phyloP scores from a whole-genome alignment of 495 filamentous ascomycete species.

The Recurvomyces mirabilis region DNA sequence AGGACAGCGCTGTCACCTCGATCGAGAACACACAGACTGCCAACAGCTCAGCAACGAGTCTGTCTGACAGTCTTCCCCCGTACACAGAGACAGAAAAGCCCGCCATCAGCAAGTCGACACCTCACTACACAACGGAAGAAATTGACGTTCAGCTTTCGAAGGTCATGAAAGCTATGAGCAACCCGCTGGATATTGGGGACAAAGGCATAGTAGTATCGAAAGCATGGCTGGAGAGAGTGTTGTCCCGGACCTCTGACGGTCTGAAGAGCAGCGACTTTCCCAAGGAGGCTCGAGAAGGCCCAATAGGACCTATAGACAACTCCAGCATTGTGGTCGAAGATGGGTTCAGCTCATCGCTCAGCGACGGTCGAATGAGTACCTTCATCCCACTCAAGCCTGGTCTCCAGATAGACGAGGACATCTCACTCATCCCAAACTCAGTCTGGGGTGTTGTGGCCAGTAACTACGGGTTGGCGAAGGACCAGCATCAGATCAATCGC shows the following conservation, averaged over 20 bases:
- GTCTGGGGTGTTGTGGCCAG: slow-evolving; percentile 71
- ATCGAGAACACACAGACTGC: background rate
- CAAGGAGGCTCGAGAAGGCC: slow-evolving; percentile 51
- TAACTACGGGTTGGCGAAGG: slow-evolving; percentile 68
- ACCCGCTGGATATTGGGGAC: slow-evolving; percentile 52
- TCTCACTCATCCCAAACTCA: slow-evolving; percentile 61
- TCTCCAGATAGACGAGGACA: slow-evolving; percentile 53
- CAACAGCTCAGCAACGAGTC: slow-evolving; percentile 12
- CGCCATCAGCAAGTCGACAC: background rate
- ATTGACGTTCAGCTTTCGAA: slow-evolving; percentile 68
- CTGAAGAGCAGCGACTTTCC: slow-evolving; percentile 39
- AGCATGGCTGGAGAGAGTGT: slow-evolving; percentile 65
- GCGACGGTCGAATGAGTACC: slow-evolving; percentile 43
- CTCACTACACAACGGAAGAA: slow-evolving; percentile 32
- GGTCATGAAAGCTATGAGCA: slow-evolving; percentile 46
- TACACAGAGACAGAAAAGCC: background rate
- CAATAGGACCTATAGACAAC: slow-evolving; percentile 80
- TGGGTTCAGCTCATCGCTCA: slow-evolving; percentile 26
- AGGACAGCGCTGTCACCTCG: slow-evolving; percentile 11
- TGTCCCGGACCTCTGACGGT: slow-evolving; percentile 50
- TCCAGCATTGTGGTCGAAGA: slow-evolving; percentile 37
- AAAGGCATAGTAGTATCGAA: slow-evolving; percentile 68
- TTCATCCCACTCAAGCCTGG: slow-evolving; percentile 72
- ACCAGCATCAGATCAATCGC: slow-evolving; percentile 62
- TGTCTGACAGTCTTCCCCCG: slow-evolving; percentile 2